Evolutionary conservation across 2,329 filamentous ascomycete species (phyloP), one percentile per base, ranked within the genome.

Genomic region (Gaeumannomyces tritici): DNA sequence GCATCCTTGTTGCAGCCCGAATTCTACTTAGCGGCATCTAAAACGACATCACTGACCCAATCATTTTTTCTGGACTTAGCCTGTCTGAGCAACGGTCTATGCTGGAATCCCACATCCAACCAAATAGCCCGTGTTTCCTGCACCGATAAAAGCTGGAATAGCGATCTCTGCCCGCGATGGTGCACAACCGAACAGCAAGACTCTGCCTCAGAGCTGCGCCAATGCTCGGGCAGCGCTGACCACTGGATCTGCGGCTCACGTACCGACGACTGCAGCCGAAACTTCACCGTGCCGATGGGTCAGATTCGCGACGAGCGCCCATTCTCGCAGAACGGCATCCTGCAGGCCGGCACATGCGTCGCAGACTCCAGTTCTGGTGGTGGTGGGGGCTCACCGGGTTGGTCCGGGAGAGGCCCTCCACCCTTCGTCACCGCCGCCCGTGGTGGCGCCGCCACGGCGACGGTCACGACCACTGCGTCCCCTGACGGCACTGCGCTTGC

Each of bases 321-420:
- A 13, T 59, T 59, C 27, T 59, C 57, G 35, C n/a, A 59, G 26
- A 59, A 59, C n/a, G 57, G 57, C 21, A 35, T 59, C 13, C 57
- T 59, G 18, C 57, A 35, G 29, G 57, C 31, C 3, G 57, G 57
- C 24, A 59, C 57, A 7, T 59, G 31, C 57, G 21, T 42, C 57
- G 21, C 31, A 24, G 21, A 59, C 27, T 33, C 57, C 26, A 21
- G 21, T 33, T 33, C 57, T 18, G 9, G 21, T 33, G 42, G 57
- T 12, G 33, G 24, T 8, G 57, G 57, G 8, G 57, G n/a, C 0
- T 31, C 13, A 42, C 57, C 24, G 12, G 11, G 57, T 11, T n/a
- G 29, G n/a, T 24, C 31, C 12, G 31, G 31, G 18, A 42, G 21
- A 42, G 31, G 57, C 28, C 31, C 29, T 35, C 57, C 57, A 18